Evolutionary conservation across 768 basidiomycete genomes (phyloP), one percentile per base, ranked within the genome.

Genomic region (Lactarius hatsudake): DNA sequence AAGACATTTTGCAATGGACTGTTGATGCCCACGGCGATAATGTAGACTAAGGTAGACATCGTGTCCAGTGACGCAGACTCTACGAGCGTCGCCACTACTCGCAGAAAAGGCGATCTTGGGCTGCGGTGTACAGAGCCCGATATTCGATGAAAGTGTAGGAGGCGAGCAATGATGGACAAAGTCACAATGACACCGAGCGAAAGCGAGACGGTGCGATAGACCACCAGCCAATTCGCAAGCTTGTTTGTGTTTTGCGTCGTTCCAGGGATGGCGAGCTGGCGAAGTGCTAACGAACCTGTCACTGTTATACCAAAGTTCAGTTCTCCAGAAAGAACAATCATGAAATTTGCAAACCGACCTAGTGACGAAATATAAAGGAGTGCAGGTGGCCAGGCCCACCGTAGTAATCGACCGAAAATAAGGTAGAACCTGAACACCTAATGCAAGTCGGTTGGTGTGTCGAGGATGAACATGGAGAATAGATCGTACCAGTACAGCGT

Each of bases 401-500:
- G 23, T 5, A 15, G 36, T 30, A 26, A 48, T 59, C 48, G 55
- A 30, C 5, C 9, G n/a, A 69, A 69, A 51, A 67, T 30, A 26
- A 20, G 34, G 38, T 53, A 58, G 48, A 68, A 63, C 23, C 66
- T 55, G 62, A 59, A 59, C 30, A 68, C 32, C 61, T 69, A 43
- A 17, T 18, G 2, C 58, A 45, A 30, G 42, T 59, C 6, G 45
- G 23, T 13, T 26, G 53, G 34, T 38, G 20, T 4, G 42, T 10
- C 20, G 38, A 12, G 9, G 30, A 12, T 13, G 48, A 43, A 8
- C 40, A 26, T 17, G 32, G 40, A 13, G 51, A 6, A 26, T 40
- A 20, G 7, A 8, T 34, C 62, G 20, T 68, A 76, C 76, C 61
- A 77, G 40, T 34, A 76, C 59, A 18, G 71, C 73, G 48, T 77